Evolutionary conservation across 192 early-diverging fungal species (phyloP).

Genomic region (Coemansia sp.): DNA sequence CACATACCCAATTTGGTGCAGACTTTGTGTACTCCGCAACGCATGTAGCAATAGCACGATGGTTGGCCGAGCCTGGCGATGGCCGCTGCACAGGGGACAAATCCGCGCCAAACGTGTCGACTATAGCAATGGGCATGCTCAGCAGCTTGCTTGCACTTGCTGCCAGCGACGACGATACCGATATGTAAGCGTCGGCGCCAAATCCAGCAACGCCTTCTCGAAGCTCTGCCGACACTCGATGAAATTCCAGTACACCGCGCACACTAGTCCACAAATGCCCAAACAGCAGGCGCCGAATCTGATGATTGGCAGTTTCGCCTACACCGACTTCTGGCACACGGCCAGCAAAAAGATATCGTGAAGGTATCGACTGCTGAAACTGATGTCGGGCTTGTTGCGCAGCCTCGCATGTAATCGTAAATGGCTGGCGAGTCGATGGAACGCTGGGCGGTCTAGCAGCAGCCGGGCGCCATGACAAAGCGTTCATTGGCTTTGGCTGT

Average conservation of each 20-base stretch:
- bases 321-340: background rate
- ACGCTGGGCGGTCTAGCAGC: background rate
- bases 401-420: background rate
- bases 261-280: constrained; percentile 7
- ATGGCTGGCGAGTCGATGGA: constrained; percentile 5
- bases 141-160: background rate
- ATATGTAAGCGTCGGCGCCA: constrained; percentile 19
- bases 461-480: background rate
- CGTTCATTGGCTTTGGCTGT: background rate
- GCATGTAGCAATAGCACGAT: background rate
- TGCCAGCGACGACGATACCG: background rate
- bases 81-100: background rate
- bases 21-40: background rate
- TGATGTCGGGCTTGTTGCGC: constrained; percentile 1
- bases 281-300: constrained; percentile 5
- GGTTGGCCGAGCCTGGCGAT: background rate
- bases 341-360: background rate
- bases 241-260: background rate
- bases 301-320: background rate
- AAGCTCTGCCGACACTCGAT: background rate
- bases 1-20: background rate
- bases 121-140: constrained; percentile 6
- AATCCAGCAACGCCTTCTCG: constrained; percentile 11
- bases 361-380: constrained; percentile 8
- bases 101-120: background rate